A percentile compares a stretch with the other conserved stretches of the same genome.
These are phyloP conservation scores for Turnera subulata DNA, from an alignment of 345 rosid genomes.

Conservation along the genomic window DNA sequence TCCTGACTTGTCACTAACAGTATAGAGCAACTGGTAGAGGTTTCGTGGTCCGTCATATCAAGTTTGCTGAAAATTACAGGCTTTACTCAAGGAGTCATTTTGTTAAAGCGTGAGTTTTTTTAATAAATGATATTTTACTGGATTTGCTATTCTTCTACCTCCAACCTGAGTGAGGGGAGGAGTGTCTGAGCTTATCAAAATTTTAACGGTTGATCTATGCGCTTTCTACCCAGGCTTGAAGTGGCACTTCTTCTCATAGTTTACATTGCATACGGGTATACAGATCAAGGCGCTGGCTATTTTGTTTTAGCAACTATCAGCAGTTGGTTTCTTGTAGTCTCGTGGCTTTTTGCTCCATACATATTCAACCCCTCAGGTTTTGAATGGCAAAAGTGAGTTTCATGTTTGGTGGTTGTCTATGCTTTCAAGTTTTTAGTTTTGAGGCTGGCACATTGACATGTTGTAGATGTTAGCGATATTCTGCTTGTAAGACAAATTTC, in stretches of 20 bases:
- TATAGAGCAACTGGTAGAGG: slow-evolving; percentile 99
- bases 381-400: slow-evolving; percentile 97
- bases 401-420: not conserved
- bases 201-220: not conserved
- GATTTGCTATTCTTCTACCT: not conserved
- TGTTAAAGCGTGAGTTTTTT: slow-evolving; percentile 80
- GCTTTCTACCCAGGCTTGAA: slow-evolving; percentile 61
- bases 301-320: slow-evolving; percentile 80
- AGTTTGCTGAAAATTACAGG: slow-evolving; percentile 95
- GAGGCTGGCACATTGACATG: slow-evolving; percentile 54
- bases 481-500: not conserved
- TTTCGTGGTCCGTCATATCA: slow-evolving; percentile 93
- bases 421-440: not conserved
- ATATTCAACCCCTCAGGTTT: slow-evolving; percentile 99
- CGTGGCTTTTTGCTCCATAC: slow-evolving; percentile 98
- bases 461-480: slow-evolving; percentile 63
- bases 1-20: slow-evolving; percentile 41
- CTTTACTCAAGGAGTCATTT: slow-evolving; percentile 98
- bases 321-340: slow-evolving; percentile 97
- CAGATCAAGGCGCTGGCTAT: slow-evolving; percentile 67
- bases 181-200: not conserved
- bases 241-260: slow-evolving; percentile 91
- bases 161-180: not conserved
- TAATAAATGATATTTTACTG: not conserved
- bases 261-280: slow-evolving; percentile 90